Evolutionary conservation across 208 protist species (phyloP), one percentile per base, ranked within the genome.

Genomic region (Phytomonas francai): DNA sequence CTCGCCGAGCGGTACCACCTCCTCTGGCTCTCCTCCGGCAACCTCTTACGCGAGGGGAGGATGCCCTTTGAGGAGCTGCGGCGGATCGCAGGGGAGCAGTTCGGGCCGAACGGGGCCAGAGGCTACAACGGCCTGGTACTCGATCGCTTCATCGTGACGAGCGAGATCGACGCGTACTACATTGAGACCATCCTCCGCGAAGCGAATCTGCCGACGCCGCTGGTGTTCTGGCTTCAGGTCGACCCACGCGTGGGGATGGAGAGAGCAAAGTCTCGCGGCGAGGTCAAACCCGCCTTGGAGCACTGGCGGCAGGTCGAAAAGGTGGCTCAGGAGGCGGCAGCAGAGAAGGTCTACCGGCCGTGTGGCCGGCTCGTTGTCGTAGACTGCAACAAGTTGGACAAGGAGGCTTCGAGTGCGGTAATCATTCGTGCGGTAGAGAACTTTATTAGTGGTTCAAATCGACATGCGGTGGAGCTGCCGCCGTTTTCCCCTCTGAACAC

Each of bases 151-250:
- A 79, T 95, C 73, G 83, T 74, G 0, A 83, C 75, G 31, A 87
- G 84, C 45, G 84, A 89, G 59, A 82, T 83, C 70, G 90, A 96
- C 67, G 84, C 83, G 19, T 96, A 92, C 67, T 96, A 93, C 67
- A 68, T 96, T 3, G 82, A 93, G 70, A 76, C 77, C 34, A 72
- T 77, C 0, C 74, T 96, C 27, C 68, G 77, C 32, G 64, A 77
- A 25, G 80, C 74, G 29, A 57, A 74, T 30, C 70, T 95, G 19
- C 86, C 84, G 6, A 80, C 91, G 25, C 87, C 87, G 6, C 71
- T 93, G 68, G 86, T 84, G 8, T 84, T 96, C 65, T 89, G 84
- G 81, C 76, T 96, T 28, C 73, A 87, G 67, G 71, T 93, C 16
- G 71, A 89, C 65, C 75, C 80, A 19, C 72, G 77, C 31, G 71